Percentiles rank a stretch among this genome's conserved stretches.
Evolutionary conservation across 2,329 filamentous ascomycete species (phyloP).

Genomic region (Fusarium musae): DNA sequence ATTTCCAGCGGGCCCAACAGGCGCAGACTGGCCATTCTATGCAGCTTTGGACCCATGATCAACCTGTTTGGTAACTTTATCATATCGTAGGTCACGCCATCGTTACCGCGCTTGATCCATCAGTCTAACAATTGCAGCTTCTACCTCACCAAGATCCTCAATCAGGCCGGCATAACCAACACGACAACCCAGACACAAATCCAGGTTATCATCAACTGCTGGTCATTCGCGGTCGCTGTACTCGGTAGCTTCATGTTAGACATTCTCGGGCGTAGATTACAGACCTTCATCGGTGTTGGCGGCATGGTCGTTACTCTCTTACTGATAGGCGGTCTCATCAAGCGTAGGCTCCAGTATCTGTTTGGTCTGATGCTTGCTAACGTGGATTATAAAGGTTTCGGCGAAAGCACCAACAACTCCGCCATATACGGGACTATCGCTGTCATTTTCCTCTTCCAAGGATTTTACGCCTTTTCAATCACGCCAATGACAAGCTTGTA

Average conservation of each 20-base stretch:
- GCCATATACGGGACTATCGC: not conserved
- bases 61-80: constrained; percentile 2
- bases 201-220: not conserved
- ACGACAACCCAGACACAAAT: not conserved
- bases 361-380: not conserved
- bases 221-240: not conserved
- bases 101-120: fast-evolving
- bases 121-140: not conserved
- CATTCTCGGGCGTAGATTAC: not conserved
- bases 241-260: not conserved
- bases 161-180: not conserved
- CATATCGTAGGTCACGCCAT: not conserved
- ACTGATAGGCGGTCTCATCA: not conserved
- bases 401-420: not conserved
- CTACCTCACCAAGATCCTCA: not conserved
- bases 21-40: not conserved
- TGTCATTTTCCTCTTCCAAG: not conserved
- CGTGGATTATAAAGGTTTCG: not conserved
- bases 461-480: not conserved
- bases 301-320: not conserved
- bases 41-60: not conserved
- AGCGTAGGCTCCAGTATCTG: not conserved
- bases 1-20: not conserved
- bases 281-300: not conserved
- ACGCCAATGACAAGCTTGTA: constrained; percentile 2